Conservation (phyloP, 164 flowering plant genomes). For the Liriodendron chinense region DNA sequence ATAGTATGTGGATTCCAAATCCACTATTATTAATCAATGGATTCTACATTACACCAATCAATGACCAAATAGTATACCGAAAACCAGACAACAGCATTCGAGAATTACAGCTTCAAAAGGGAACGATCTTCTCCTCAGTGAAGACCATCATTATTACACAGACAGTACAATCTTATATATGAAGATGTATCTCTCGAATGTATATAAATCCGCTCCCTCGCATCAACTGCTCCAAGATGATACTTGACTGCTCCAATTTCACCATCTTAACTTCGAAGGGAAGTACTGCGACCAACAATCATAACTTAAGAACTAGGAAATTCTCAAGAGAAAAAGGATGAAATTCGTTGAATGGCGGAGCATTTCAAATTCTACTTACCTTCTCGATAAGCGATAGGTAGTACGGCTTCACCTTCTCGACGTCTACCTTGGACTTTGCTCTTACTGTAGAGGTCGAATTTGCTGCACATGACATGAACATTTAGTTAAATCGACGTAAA, state of each 20-base stretch:
- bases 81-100: background rate
- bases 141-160: too few species aligned
- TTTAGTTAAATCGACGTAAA: background rate
- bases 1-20: background rate
- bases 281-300: slow-evolving; percentile 27
- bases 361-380: slow-evolving; percentile 12
- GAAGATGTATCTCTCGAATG: background rate
- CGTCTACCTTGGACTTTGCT: slow-evolving; percentile 36
- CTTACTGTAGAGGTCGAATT: slow-evolving; percentile 46
- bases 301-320: background rate
- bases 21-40: background rate
- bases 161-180: too few species aligned
- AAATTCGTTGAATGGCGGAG: background rate
- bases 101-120: background rate
- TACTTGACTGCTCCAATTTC: background rate
- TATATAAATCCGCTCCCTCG: background rate
- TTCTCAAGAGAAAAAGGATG: background rate
- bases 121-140: background rate
- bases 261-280: slow-evolving; percentile 37
- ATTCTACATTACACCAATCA: background rate
- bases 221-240: background rate
- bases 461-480: slow-evolving; percentile 21
- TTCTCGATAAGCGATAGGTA: slow-evolving; percentile 39
- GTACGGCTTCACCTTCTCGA: slow-evolving; percentile 39
- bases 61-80: background rate